phyloP scores from a whole-genome alignment of 345 rosid species.

The Brassica nigra region DNA sequence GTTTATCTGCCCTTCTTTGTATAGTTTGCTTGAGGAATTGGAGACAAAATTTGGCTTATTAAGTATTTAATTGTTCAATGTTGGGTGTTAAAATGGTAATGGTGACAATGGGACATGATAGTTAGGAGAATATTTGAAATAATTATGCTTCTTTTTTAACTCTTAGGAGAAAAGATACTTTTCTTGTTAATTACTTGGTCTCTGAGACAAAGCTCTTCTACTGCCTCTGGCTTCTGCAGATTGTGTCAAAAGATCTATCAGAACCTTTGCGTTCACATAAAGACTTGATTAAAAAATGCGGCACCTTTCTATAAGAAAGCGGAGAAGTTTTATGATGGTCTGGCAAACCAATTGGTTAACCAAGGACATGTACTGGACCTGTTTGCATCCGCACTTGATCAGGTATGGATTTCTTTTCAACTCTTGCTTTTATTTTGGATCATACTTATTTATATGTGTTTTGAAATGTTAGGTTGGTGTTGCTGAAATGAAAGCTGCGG shows the following conservation, averaged over 20 bases:
- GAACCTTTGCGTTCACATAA: constrained; percentile 99
- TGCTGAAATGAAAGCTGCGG: constrained; percentile 97
- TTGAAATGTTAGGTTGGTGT: constrained; percentile 86
- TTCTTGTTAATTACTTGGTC: too few relatives aligned
- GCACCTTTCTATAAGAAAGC: constrained; percentile 97
- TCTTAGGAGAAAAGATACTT: too few relatives aligned
- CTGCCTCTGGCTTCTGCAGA: constrained; percentile 57
- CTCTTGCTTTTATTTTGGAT: not conserved
- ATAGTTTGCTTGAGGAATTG: not conserved
- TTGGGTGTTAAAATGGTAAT: not conserved
- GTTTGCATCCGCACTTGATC: constrained; percentile 98
- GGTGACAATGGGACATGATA: constrained; percentile 16
- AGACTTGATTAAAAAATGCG: constrained; percentile 98
- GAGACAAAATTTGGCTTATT: too few relatives aligned
- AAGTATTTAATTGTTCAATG: too few relatives aligned
- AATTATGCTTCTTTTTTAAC: too few relatives aligned
- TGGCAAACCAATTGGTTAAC: constrained; percentile 92
- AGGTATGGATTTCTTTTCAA: constrained; percentile 51
- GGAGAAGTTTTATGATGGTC: constrained; percentile 81
- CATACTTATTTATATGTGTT: not conserved
- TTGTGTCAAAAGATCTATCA: constrained; percentile 88
- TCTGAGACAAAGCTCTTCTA: constrained; percentile 2
- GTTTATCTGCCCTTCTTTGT: constrained; percentile 29
- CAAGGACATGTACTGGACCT: constrained; percentile 98
- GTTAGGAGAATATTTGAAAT: not conserved